Evolutionary conservation across 2,329 filamentous ascomycete species (phyloP).

Genomic region (Monosporascus sp.): DNA sequence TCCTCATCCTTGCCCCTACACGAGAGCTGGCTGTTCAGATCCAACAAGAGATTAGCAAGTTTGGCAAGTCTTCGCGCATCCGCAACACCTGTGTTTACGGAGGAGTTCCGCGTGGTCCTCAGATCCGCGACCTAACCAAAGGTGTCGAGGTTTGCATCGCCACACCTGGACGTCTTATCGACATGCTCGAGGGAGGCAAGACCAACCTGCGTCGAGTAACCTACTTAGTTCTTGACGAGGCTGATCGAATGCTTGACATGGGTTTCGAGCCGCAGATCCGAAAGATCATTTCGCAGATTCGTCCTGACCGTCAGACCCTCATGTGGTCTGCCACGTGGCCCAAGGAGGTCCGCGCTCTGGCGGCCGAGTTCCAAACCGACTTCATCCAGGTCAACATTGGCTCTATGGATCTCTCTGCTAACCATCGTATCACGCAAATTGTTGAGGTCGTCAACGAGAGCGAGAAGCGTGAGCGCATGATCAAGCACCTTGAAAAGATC

Average conservation of each 20-base stretch:
- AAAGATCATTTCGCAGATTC: slow-evolving; percentile 97
- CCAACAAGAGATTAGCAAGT: slow-evolving; percentile 97
- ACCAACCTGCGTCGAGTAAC: slow-evolving; percentile 97
- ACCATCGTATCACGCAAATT: slow-evolving; percentile 96
- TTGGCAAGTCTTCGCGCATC: slow-evolving; percentile 95
- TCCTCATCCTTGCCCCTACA: slow-evolving; percentile 90
- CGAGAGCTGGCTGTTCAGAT: slow-evolving; percentile 98
- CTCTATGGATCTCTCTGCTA: slow-evolving; percentile 91
- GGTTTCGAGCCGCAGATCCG: slow-evolving; percentile 99
- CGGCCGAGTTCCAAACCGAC: slow-evolving; percentile 83
- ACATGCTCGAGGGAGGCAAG: slow-evolving; percentile 97
- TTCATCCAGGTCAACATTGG: slow-evolving; percentile 99
- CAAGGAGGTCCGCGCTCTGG: slow-evolving; percentile 92
- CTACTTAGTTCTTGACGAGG: slow-evolving; percentile 96
- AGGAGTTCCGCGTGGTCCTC: slow-evolving; percentile 95
- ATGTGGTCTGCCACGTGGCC: slow-evolving; percentile 99
- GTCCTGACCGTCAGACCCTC: slow-evolving; percentile 95
- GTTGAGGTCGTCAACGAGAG: slow-evolving; percentile 94
- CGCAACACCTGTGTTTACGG: slow-evolving; percentile 99
- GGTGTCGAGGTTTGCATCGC: slow-evolving; percentile 99
- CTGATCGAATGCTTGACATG: slow-evolving; percentile 99
- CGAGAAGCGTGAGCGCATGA: slow-evolving; percentile 97
- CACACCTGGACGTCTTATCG: slow-evolving; percentile 93
- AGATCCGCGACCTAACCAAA: slow-evolving; percentile 89
- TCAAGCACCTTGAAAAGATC: slow-evolving; percentile 94